These are phyloP conservation scores for Porogramme epimiltina DNA, from an alignment of 1,284 basidiomycete species.

Conservation along the genomic window DNA sequence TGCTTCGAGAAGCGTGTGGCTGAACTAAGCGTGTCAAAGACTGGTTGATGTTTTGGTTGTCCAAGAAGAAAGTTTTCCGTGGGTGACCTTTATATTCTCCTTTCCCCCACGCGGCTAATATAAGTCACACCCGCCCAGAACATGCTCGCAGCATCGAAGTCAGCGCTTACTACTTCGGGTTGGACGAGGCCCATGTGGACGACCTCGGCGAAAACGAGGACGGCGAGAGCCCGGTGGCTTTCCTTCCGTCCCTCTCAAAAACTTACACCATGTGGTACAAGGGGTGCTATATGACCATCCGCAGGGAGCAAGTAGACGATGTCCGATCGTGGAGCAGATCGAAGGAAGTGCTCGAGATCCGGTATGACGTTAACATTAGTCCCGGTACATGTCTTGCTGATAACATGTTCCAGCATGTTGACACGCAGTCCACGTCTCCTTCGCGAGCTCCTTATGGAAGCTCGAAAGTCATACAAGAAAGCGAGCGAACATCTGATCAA, in stretches of 20 bases:
- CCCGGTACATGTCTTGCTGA: too few relatives aligned
- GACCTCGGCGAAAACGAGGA: slow-evolving; percentile 26
- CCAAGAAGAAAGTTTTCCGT: slow-evolving; percentile 15
- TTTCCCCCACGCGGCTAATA: too few relatives aligned
- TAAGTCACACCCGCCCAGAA: background rate
- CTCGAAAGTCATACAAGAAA: slow-evolving; percentile 28
- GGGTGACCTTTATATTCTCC: background rate
- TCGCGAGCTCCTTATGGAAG: slow-evolving; percentile 30
- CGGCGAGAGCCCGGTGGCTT: slow-evolving; percentile 39
- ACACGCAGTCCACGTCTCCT: slow-evolving; percentile 24
- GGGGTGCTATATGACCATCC: slow-evolving; percentile 47
- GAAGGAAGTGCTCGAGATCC: slow-evolving; percentile 25
- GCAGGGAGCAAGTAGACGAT: slow-evolving; percentile 36
- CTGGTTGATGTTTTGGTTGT: slow-evolving; percentile 21
- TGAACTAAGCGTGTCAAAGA: slow-evolving; percentile 10
- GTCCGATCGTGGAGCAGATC: slow-evolving; percentile 16
- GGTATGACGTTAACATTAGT: slow-evolving; percentile 23
- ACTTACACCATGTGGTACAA: slow-evolving; percentile 54
- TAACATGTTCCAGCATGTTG: too few relatives aligned
- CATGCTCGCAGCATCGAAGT: slow-evolving; percentile 14
- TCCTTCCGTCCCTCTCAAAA: slow-evolving; percentile 46
- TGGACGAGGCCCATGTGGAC: slow-evolving; percentile 1
- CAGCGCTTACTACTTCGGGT: slow-evolving; percentile 1
- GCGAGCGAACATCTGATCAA: slow-evolving; percentile 18
- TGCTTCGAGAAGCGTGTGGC: background rate